A percentile compares a stretch with the other conserved stretches of the same genome.
Evolutionary conservation across 306 rosid species (phyloP).

Genomic region (Trichosanthes truncata): DNA sequence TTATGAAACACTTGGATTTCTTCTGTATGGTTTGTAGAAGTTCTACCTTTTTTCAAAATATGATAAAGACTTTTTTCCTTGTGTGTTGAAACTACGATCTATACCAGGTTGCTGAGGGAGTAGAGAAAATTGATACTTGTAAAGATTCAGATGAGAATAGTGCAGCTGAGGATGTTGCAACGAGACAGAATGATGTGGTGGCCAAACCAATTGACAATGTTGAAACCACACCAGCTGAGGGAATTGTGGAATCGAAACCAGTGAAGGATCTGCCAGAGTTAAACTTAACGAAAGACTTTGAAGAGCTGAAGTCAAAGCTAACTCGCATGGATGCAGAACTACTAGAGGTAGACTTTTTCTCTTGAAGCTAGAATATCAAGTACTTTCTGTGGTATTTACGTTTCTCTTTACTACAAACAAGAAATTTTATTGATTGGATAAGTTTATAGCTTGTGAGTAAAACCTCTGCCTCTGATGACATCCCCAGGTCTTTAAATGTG

Average conservation of each 20-base stretch:
- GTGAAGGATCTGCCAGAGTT: conserved; percentile 24
- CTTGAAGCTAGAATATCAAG: conserved; percentile 9
- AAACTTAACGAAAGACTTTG: conserved; percentile 34
- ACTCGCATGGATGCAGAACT: conserved; percentile 46
- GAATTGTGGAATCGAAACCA: conserved; percentile 25
- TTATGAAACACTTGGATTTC: not conserved
- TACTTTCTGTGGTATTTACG: not conserved
- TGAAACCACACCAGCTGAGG: conserved; percentile 10
- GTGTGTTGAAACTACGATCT: not conserved
- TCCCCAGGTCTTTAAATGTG: not conserved
- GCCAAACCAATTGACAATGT: not conserved
- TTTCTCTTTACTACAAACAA: not conserved
- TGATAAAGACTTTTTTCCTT: not conserved
- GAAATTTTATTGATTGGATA: not conserved
- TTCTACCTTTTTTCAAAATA: not conserved
- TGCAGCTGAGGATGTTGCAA: conserved; percentile 17
- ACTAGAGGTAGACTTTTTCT: conserved; percentile 56
- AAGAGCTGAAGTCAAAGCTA: conserved; percentile 53
- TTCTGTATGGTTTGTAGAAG: not conserved
- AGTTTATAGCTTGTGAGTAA: not conserved
- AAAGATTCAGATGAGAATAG: conserved; percentile 28
- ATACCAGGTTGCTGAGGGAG: conserved; percentile 36
- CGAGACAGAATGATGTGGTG: conserved; percentile 13
- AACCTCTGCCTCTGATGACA: not conserved
- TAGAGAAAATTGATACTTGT: conserved; percentile 35